Percentiles rank a stretch among this genome's conserved stretches.
phyloP scores from a whole-genome alignment of 352 stramenopile genomes.

The Phytophthora crassamura region DNA sequence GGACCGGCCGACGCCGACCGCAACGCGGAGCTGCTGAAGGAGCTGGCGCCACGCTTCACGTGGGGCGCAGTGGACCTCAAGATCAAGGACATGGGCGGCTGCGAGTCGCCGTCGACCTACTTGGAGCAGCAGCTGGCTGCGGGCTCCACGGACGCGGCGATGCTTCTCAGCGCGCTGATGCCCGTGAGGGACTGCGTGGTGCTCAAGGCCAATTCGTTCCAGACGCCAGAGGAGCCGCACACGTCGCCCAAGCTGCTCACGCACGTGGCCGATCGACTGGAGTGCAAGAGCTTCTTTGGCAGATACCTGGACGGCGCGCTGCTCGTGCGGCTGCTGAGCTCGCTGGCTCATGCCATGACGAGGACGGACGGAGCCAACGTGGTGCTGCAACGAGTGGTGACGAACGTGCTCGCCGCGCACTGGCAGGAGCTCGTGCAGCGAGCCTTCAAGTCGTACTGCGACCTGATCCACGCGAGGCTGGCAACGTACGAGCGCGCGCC shows the following conservation, averaged over 20 bases:
- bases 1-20: slow-evolving; percentile 22
- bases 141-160: slow-evolving; percentile 55
- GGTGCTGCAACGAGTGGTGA: slow-evolving; percentile 66
- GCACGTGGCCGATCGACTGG: slow-evolving; percentile 55
- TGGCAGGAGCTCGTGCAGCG: slow-evolving; percentile 68
- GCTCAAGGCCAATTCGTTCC: slow-evolving; percentile 63
- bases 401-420: slow-evolving; percentile 65
- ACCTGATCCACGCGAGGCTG: slow-evolving; percentile 65
- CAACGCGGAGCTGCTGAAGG: slow-evolving; percentile 55
- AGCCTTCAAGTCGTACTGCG: slow-evolving; percentile 65
- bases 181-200: slow-evolving; percentile 61
- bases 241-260: slow-evolving; percentile 66
- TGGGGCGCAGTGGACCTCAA: slow-evolving; percentile 81
- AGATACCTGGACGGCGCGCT: slow-evolving; percentile 62
- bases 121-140: slow-evolving; percentile 67
- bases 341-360: slow-evolving; percentile 51
- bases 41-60: slow-evolving; percentile 63
- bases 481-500: slow-evolving; percentile 64
- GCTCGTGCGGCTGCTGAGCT: slow-evolving; percentile 59
- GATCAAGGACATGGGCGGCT: slow-evolving; percentile 80
- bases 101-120: slow-evolving; percentile 66
- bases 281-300: slow-evolving; percentile 73
- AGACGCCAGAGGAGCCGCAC: slow-evolving; percentile 43
- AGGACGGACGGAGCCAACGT: slow-evolving; percentile 39
- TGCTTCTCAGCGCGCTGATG: slow-evolving; percentile 53